These are phyloP conservation scores for Pseudopyricularia cyperi DNA, from an alignment of 2,329 filamentous ascomycete genomes.

Conservation along the genomic window DNA sequence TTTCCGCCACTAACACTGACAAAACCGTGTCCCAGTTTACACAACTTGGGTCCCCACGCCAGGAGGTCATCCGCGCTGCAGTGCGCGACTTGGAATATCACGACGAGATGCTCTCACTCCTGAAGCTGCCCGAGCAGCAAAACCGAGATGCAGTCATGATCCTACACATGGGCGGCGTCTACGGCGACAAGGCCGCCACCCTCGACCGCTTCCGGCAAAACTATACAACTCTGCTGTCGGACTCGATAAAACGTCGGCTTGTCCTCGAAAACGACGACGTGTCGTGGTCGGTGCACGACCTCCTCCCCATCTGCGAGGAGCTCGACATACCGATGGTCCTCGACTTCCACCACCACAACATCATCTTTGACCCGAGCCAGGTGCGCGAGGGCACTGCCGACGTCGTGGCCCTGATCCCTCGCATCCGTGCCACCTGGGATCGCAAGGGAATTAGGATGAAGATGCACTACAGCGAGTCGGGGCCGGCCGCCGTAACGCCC, in stretches of 20 bases:
- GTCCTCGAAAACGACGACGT: conserved; percentile 95
- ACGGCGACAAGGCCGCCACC: conserved; percentile 73
- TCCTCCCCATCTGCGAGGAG: conserved; percentile 82
- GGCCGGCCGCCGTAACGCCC: conserved; percentile 60
- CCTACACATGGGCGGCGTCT: conserved; percentile 81
- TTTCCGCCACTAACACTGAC: conserved; percentile 3
- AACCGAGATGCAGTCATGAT: conserved; percentile 89
- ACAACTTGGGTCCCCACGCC: conserved; percentile 72
- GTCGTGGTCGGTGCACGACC: conserved; percentile 80
- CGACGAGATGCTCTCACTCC: conserved; percentile 65
- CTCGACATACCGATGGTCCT: conserved; percentile 87
- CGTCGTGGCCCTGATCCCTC: conserved; percentile 60
- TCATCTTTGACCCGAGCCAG: conserved; percentile 62
- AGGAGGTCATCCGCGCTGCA: conserved; percentile 62
- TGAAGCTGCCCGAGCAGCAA: conserved; percentile 64
- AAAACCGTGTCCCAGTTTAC: conserved; percentile 47
- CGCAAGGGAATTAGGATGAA: conserved; percentile 80
- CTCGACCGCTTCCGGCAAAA: conserved; percentile 66
- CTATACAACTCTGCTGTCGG: conserved; percentile 51
- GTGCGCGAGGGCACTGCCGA: conserved; percentile 76
- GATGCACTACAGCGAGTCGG: conserved; percentile 91
- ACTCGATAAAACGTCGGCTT: conserved; percentile 62
- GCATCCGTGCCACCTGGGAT: conserved; percentile 74
- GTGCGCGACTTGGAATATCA: conserved; percentile 81
- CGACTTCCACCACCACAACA: conserved; percentile 94